Evolutionary conservation across 1,284 basidiomycete genomes (phyloP), one percentile per base, ranked within the genome.

Genomic region (Athelia psychrophila): DNA sequence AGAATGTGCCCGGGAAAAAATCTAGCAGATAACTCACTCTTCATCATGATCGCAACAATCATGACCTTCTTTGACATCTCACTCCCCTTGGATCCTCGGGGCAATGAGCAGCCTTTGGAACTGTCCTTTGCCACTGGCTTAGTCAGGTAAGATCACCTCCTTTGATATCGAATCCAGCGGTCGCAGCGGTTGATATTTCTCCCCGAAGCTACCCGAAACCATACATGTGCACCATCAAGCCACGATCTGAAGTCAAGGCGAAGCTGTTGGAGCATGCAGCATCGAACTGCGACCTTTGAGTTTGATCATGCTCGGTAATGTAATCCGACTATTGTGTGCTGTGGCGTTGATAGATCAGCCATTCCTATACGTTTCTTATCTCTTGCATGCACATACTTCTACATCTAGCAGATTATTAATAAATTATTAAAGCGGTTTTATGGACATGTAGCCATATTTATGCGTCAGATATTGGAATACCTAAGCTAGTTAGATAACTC

Each of bases 1-100:
- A 56, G 55, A 25, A 40, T 56, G 15, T 56, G 55, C 32, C 55
- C 55, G 2, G 55, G 55, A 22, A 38, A 50, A 10, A 24, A 50
- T n/a, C 48, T 56, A 2, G 55, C 50, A 23, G 53, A 54, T 19
- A 56, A 54, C 27, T 48, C 32, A 9, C 10, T 52, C 1, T 52
- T 48, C 47, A 46, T 46, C 44, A 24, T 27, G 22, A 27, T 46
- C 24, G 44, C 44, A 20, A 19, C 44, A 10, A 10, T 46, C 8
- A 8, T 46, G 8, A 10, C 22, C 8, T 22, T 5, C 25, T 27
- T 46, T 20, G 44, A 22, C 20, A 9, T 46, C 19, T 10, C 44
- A 10, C 19, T 9, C 8, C 20, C 19, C n/a, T 6, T 12, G 16
- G 44, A 46, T 24, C 12, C 12, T 10, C 42, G 10, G 10, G 42